phyloP scores from a whole-genome alignment of 495 filamentous ascomycete genomes.

The Hypoxylon trugodes region DNA sequence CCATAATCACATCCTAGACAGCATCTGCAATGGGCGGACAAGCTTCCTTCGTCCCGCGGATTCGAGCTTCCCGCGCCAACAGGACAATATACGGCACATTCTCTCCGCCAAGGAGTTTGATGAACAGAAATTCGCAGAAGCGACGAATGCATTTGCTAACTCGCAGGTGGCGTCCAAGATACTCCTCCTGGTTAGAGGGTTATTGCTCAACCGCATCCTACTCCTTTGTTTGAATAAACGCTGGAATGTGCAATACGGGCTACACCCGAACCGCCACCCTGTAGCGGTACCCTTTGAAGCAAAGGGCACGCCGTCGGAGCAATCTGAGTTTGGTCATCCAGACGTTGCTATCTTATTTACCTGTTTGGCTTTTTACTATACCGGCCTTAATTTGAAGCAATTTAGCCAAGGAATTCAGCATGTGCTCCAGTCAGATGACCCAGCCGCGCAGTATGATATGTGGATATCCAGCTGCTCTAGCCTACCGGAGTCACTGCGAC shows the following conservation, averaged over 20 bases:
- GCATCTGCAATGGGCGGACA: constrained; percentile 38
- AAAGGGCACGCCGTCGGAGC: constrained; percentile 60
- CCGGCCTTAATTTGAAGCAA: constrained; percentile 51
- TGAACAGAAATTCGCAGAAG: constrained; percentile 30
- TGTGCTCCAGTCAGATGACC: constrained; percentile 61
- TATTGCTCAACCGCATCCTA: constrained; percentile 50
- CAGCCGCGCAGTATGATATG: constrained; percentile 56
- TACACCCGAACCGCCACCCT: constrained; percentile 51
- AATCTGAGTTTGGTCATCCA: constrained; percentile 63
- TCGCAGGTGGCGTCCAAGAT: constrained; percentile 44
- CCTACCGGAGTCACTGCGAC: constrained; percentile 52
- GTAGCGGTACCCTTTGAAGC: constrained; percentile 61
- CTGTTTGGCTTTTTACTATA: constrained; percentile 62
- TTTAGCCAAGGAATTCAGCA: constrained; percentile 51
- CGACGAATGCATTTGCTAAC: constrained; percentile 38
- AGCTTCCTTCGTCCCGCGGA: constrained; percentile 41
- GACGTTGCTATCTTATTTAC: constrained; percentile 65
- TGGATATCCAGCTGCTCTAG: constrained; percentile 48
- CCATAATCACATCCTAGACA: constrained; percentile 41
- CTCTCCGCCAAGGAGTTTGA: constrained; percentile 37
- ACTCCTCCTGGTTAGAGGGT: constrained; percentile 53
- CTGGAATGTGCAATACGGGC: constrained; percentile 57
- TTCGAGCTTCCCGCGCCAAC: constrained; percentile 15
- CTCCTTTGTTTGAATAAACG: constrained; percentile 51
- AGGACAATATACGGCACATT: constrained; percentile 40